Percentiles rank a stretch among this genome's conserved stretches.
These are phyloP conservation scores for Heliamphora pulchella DNA, from an alignment of 179 eudicot genomes.

Conservation along the genomic window DNA sequence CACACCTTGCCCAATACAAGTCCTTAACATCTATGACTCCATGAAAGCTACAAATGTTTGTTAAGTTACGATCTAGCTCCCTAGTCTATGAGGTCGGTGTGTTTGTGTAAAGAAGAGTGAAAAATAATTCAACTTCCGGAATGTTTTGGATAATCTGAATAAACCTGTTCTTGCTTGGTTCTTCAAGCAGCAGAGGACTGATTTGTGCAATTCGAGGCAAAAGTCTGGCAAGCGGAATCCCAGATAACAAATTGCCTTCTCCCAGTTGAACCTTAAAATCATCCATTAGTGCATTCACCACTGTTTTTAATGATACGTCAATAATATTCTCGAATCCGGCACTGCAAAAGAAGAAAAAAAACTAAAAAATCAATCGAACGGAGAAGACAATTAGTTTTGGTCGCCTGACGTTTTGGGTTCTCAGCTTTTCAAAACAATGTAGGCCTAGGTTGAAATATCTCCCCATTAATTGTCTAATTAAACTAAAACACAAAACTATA, in stretches of 20 bases:
- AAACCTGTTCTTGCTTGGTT: slow-evolving; percentile 50
- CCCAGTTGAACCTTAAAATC: slow-evolving; percentile 49
- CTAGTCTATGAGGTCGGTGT: slow-evolving; percentile 24
- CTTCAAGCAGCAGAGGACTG: slow-evolving; percentile 53
- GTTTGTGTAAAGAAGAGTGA: slow-evolving; percentile 78
- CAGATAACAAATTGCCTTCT: slow-evolving; percentile 33
- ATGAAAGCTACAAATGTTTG: background rate
- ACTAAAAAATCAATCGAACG: background rate
- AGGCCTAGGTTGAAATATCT: no score
- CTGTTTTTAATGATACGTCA: slow-evolving; percentile 57
- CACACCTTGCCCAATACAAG: background rate
- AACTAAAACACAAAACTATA: no score
- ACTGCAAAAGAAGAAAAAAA: slow-evolving; percentile 32
- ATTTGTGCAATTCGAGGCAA: slow-evolving; percentile 56
- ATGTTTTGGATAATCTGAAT: slow-evolving; percentile 48
- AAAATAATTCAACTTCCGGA: slow-evolving; percentile 74
- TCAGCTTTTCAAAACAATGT: slow-evolving; percentile 19
- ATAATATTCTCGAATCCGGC: slow-evolving; percentile 64
- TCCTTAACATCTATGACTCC: background rate
- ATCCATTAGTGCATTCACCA: slow-evolving; percentile 43
- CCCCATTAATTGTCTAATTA: no score
- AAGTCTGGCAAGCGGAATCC: slow-evolving; percentile 73
- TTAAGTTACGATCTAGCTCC: slow-evolving; percentile 1
- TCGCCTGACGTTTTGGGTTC: background rate
- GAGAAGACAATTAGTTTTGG: background rate